Evolutionary conservation across 257 asterid genomes (phyloP), one percentile per base, ranked within the genome.

Genomic region (Marsdenia floribunda): DNA sequence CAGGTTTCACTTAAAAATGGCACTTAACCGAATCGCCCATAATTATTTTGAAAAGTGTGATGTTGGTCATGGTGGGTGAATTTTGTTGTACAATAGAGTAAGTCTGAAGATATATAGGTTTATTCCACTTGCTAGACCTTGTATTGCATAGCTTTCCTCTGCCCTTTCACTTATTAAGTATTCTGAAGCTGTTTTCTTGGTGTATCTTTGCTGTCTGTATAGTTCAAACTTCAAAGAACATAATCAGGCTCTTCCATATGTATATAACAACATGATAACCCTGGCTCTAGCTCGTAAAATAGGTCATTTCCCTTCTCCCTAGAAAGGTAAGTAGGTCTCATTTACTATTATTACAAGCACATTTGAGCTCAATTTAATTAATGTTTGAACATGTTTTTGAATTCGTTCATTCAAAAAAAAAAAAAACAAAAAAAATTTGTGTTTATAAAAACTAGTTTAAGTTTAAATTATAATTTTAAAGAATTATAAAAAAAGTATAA

Each of bases 121-220:
- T 65, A 47, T 63, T 54, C 75, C 64, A 70, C 77, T 80, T 63
- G 78, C 68, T 57, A 57, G 59, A 73, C 73, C 44, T 21, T 73
- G 78, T 69, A 60, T 3, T 21, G 40, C 33, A 50, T 52, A 49
- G 7, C 54, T 47, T 38, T 29, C 44, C 52, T 33, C 58, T 38
- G 1, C 33, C 37, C 26, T 35, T 59, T 29, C 10, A 3, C 29
- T 38, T 52, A 35, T 66, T 33, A n/a, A 40, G 33, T 29, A 16
- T 26, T 33, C 38, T 49, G 42, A 59, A 59, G 65, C 33, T n/a
- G 24, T 58, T n/a, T n/a, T 16, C 18, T 50, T 61, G 73, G 71
- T 47, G 19, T 65, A 37, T 64, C 29, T 44, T n/a, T 65, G 1
- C 16, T 26, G 70, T n/a, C 50, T 37, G 42, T 14, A 35, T 64